Base-by-base conservation (phyloP, 805 yeast species). In the Kodamaea sagamina region DNA sequence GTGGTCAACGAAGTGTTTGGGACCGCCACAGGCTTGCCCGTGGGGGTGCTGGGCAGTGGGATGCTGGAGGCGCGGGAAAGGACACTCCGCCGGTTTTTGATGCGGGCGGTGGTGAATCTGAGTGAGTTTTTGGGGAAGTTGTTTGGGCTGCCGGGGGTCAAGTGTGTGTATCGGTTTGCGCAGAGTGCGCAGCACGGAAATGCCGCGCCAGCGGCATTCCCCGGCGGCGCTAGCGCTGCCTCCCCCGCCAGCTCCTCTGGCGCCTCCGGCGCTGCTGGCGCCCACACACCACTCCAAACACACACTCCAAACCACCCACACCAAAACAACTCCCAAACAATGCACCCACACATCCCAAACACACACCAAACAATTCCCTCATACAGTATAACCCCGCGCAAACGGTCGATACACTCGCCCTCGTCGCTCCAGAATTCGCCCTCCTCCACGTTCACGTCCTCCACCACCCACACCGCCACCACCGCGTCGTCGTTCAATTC, bases 81-180 rank as follows among this genome's bases (percentile, higher is more conserved):
- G 12, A 18, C n/a, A 37, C 61, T 65, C 32, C 63, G 59, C 42
- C 57, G 56, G 41, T 47, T 50, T 41, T 51, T 65, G 32, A 48
- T 64, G 16, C 54, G 56, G 39, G 53, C 68, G 4, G 46, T 65
- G 17, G 46, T 62, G 28, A 52, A 55, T 34, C 48, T 62, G 6
- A 58, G 66, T 2, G 68, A 65, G 15, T 61, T 53, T 38, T 46
- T 62, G 10, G 51, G 62, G 34, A 49, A 51, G 19, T 51, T 60
- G 22, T 63, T 65, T 44, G 52, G 40, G 48, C 62, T 12, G 51
- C 51, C 32, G 70, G 70, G 24, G 64, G 67, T 3, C 64, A 58
- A 8, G 47, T 57, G 48, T 36, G 49, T 65, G 10, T 60, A 48
- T 49, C 46, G 42, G 11, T 46, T 38, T 19, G 39, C 50, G 19